These are phyloP conservation scores for Uncinocarpus reesii DNA, from an alignment of 2,329 filamentous ascomycete genomes.

Conservation along the genomic window DNA sequence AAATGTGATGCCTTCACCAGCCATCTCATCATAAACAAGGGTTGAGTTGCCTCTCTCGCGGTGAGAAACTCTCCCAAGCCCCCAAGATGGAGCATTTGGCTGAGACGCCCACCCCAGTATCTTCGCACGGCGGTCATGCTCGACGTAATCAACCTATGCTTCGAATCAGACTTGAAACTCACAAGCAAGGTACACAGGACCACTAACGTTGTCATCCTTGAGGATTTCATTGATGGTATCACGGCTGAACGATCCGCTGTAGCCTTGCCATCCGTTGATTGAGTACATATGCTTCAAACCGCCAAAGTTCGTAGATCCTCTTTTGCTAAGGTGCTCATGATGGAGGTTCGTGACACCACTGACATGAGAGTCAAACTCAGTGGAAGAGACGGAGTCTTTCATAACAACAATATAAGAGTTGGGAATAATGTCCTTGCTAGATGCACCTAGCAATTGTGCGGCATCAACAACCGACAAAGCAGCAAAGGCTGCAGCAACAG, in stretches of 20 bases:
- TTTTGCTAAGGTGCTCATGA: not conserved
- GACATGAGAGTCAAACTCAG: conserved; percentile 6
- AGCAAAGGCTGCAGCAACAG: too few species aligned
- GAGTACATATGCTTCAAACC: not conserved
- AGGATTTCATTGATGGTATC: conserved; percentile 11
- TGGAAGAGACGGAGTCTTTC: conserved; percentile 8
- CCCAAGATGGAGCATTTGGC: conserved; percentile 25
- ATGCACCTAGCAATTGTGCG: too few species aligned
- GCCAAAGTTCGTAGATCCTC: not conserved
- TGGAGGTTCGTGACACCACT: conserved; percentile 2
- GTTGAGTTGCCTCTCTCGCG: conserved; percentile 18
- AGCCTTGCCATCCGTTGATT: not conserved
- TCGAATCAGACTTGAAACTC: not conserved
- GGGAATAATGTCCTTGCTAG: conserved; percentile 5
- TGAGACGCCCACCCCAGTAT: conserved; percentile 12
- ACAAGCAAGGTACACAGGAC: conserved; percentile 5
- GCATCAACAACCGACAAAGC: too few species aligned
- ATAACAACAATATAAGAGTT: conserved; percentile 13
- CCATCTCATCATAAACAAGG: conserved; percentile 30
- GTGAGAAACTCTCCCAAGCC: conserved; percentile 29
- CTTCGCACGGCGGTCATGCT: conserved; percentile 11
- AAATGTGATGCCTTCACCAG: conserved; percentile 27
- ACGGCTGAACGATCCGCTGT: conserved; percentile 12
- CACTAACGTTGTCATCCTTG: conserved; percentile 2
- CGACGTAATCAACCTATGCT: conserved; percentile 15